phyloP scores from a whole-genome alignment of 495 filamentous ascomycete genomes.

The Penicillium ochrochloron region DNA sequence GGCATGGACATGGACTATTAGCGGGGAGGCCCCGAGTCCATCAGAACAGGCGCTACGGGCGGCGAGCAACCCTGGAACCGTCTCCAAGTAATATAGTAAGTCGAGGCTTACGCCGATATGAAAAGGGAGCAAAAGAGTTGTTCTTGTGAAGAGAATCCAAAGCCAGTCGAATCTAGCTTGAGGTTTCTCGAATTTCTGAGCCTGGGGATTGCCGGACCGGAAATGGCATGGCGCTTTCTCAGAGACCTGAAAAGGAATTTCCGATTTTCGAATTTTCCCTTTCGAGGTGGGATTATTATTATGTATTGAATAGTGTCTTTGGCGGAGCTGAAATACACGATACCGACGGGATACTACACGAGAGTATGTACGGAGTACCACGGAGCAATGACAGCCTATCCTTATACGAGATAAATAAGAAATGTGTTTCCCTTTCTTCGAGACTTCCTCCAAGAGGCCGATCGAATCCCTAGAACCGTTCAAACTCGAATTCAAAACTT shows the following conservation, averaged over 20 bases:
- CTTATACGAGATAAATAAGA: too few species aligned
- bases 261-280: conserved; percentile 6
- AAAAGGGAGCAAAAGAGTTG: neutral
- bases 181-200: neutral
- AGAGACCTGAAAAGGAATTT: neutral
- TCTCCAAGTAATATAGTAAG: neutral
- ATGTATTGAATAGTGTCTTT: conserved; percentile 2
- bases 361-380: neutral
- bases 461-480: neutral
- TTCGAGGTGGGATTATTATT: neutral
- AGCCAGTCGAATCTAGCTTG: neutral
- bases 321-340: conserved; percentile 26
- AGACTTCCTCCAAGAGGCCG: conserved; percentile 1
- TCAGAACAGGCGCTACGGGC: conserved; percentile 17
- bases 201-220: neutral
- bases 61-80: conserved; percentile 13
- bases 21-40: conserved; percentile 13
- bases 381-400: neutral
- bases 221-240: neutral
- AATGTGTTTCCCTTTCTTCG: neutral
- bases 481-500: conserved; percentile 6
- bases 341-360: conserved; percentile 12
- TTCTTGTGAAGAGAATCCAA: neutral
- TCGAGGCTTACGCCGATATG: neutral
- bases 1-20: conserved; percentile 10